Evolutionary conservation across 345 rosid genomes (phyloP).

Genomic region (Bruguiera sexangula): DNA sequence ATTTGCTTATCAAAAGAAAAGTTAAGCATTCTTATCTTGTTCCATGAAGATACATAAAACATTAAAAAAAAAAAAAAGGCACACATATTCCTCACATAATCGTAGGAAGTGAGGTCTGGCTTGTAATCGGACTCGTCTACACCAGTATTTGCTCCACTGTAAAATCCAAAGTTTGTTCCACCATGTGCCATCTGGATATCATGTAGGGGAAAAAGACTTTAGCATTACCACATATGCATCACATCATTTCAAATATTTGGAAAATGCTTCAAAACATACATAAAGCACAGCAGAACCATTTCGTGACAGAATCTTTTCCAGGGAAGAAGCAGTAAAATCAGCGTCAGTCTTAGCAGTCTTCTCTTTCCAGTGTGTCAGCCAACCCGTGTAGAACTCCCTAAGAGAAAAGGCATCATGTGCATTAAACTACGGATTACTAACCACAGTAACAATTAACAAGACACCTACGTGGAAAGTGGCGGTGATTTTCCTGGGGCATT

Average conservation of each 20-base stretch:
- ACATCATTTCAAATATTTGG: neutral
- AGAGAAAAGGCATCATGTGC: conserved; percentile 18
- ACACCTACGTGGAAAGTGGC: conserved; percentile 79
- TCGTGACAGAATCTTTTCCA: conserved; percentile 65
- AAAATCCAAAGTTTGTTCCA: conserved; percentile 96
- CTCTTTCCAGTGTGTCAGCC: conserved; percentile 99
- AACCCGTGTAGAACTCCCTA: conserved; percentile 96
- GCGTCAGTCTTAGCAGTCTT: conserved; percentile 64
- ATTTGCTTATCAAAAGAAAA: neutral
- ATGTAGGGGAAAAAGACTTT: neutral
- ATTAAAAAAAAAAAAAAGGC: conserved; percentile 1
- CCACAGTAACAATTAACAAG: neutral
- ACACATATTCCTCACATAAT: conserved; percentile 53
- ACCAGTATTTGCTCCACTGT: conserved; percentile 90
- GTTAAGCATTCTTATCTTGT: neutral
- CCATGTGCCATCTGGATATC: conserved; percentile 88
- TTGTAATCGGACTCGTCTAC: conserved; percentile 58
- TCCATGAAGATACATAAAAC: conserved; percentile 2
- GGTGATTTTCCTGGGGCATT: conserved; percentile 94
- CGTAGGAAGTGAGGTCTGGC: conserved; percentile 93
- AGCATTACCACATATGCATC: conserved; percentile 8
- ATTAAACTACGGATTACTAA: conserved; percentile 6
- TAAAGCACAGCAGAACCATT: conserved; percentile 95
- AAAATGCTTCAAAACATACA: conserved; percentile 40
- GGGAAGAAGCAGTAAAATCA: conserved; percentile 58